Evolutionary conservation across 495 filamentous ascomycete species (phyloP).

Genomic region (Penicillium samsonianum): DNA sequence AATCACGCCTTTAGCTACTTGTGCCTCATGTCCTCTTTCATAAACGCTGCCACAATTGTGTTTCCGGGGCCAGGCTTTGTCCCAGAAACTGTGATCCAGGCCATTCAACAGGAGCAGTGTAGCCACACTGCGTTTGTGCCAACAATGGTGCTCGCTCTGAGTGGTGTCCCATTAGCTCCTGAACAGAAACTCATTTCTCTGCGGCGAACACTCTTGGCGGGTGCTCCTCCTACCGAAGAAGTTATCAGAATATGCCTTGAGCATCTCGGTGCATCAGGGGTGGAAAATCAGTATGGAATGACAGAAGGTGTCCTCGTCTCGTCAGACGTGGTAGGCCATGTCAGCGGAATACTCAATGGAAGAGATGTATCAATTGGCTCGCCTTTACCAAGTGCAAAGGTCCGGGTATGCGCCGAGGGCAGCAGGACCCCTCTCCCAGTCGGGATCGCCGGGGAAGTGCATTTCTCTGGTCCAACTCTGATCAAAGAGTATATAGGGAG

Average conservation of each 20-base stretch:
- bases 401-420: slow-evolving; percentile 25
- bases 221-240: slow-evolving; percentile 29
- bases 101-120: slow-evolving; percentile 30
- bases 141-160: slow-evolving; percentile 35
- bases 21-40: slow-evolving; percentile 30
- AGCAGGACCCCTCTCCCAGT: neutral
- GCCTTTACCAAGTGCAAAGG: slow-evolving; percentile 30
- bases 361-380: slow-evolving; percentile 28
- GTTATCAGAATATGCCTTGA: slow-evolving; percentile 31
- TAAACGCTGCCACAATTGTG: slow-evolving; percentile 32
- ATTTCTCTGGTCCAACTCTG: slow-evolving; percentile 34
- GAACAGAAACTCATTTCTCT: slow-evolving; percentile 27
- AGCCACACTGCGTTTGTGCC: slow-evolving; percentile 40
- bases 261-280: slow-evolving; percentile 29
- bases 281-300: slow-evolving; percentile 44
- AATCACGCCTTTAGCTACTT: slow-evolving; percentile 40
- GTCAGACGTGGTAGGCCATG: slow-evolving; percentile 15
- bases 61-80: slow-evolving; percentile 33
- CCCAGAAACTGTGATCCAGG: slow-evolving; percentile 29
- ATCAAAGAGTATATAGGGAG: slow-evolving; percentile 33
- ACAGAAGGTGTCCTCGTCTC: slow-evolving; percentile 39
- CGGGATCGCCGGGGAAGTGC: slow-evolving; percentile 38
- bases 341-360: slow-evolving; percentile 18
- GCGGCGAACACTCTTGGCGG: slow-evolving; percentile 29
- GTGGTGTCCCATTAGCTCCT: slow-evolving; percentile 7